These are phyloP conservation scores for Tritrichomonas musculus DNA, from an alignment of 208 protist species.

Conservation along the genomic window DNA sequence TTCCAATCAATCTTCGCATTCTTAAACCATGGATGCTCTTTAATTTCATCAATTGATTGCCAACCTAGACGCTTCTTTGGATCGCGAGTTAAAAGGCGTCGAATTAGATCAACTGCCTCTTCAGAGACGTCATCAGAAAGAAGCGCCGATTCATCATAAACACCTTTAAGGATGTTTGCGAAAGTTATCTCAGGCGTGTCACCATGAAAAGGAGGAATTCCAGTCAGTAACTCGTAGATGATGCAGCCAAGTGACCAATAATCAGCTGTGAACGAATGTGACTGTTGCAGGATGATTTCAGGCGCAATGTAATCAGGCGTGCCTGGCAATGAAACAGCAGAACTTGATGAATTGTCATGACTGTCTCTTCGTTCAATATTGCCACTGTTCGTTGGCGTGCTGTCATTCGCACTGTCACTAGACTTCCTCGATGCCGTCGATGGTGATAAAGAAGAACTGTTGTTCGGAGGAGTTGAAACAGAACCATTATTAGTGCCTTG, in stretches of 20 bases:
- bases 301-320: constrained; percentile 19
- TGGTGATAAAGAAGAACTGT: no score
- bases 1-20: constrained; percentile 35
- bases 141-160: constrained; percentile 4
- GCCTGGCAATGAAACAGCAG: neutral
- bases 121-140: neutral
- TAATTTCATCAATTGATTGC: constrained; percentile 41
- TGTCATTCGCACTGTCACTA: no score
- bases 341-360: no score
- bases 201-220: constrained; percentile 59
- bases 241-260: constrained; percentile 67
- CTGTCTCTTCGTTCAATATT: no score
- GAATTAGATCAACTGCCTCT: neutral
- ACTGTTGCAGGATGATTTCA: constrained; percentile 27
- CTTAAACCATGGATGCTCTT: constrained; percentile 41
- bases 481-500: no score
- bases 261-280: constrained; percentile 64
- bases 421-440: no score
- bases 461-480: no score
- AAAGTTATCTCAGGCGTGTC: constrained; percentile 59
- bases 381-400: no score
- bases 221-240: constrained; percentile 66
- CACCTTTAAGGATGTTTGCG: constrained; percentile 52
- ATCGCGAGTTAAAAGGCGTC: constrained; percentile 17
- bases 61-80: constrained; percentile 40